Evolutionary conservation across 2,329 filamentous ascomycete species (phyloP), one percentile per base, ranked within the genome.

Genomic region (Trichoderma harzianum): DNA sequence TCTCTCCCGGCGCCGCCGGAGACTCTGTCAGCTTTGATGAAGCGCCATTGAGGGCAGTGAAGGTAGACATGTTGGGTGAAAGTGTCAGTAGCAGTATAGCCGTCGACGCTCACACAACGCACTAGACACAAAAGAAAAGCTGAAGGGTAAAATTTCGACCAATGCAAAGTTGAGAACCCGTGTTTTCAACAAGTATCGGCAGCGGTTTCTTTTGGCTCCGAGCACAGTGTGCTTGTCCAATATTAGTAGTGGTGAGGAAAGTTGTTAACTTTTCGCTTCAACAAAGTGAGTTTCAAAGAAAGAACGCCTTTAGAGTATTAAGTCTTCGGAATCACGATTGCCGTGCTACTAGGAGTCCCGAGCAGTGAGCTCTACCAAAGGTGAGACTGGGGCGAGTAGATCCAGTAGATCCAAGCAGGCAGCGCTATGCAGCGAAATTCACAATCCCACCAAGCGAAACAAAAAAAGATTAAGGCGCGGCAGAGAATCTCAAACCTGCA

Each of bases 31-130:
- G 77, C 75, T 83, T 86, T 60, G 84, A 85, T 73, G 84, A 86
- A 75, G 80, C 82, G 74, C 85, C 84, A 73, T 86, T 86, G n/a
- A 88, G 83, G 74, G 85, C 84, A 34, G 82, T 86, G 73, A 87
- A 87, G n/a, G 83, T 79, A 51, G 86, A 83, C 86, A 88, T 88
- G 75, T 76, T 74, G 66, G 12, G 26, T 64, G 36, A 51, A 60
- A 34, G 64, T 47, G 47, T 36, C 21, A 21, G 10, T 60, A 21
- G 28, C 28, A 36, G 51, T 62, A 57, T 63, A 61, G 68, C 67
- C 39, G 28, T 34, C 32, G 34, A 71, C 24, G 61, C 30, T 70
- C 47, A 32, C 53, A 72, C 30, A 63, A 24, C 43, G 64, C 36
- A 61, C 30, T 66, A 18, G 39, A 53, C 63, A 43, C 39, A 61